Base-by-base conservation (phyloP, 202 grass and related monocot species). In the Setaria viridis region DNA sequence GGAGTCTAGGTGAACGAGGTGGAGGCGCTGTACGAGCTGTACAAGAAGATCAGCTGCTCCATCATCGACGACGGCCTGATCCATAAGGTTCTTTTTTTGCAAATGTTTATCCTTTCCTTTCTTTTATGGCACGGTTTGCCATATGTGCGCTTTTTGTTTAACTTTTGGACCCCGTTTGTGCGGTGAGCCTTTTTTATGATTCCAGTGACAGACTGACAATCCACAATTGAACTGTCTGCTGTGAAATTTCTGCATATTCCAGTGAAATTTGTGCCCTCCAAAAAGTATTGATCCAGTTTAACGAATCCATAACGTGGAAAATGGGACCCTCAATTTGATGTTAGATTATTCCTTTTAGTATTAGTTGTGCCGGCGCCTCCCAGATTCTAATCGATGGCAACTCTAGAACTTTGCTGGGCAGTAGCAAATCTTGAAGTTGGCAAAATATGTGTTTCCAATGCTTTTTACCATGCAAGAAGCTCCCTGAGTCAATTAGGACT, bases 1-100 rank as follows among this genome's bases (percentile, higher is more conserved):
- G 85, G 3, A 90, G 91, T 93, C 74, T 74, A 84, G 37, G 87
- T 92, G 84, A 92, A 89, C 62, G 90, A 92, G 79, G 83, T 89
- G 45, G 90, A 86, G 75, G 90, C 90, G 50, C 79, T 89, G 60
- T 89, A 89, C 90, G 90, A 92, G 74, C 69, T 92, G 58, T 92
- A 92, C 54, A 89, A 80, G 67, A 84, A 92, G 72, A 78, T 92
- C 65, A 92, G 91, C 87, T 69, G 77, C 77, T 92, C 87, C 72
- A 90, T 90, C 59, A 19, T 90, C 74, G 68, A 87, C 11, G 91
- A 92, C 58, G 86, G 79, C 4, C 86, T 89, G 25, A 89, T 92
- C 76, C 91, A 89, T 67, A 88, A 91, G 81, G 85, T 41, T 5
- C 37, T 41, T 0, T 70, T 76, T 58, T 32, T 62, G 34, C 45